Percentiles rank a stretch among this genome's conserved stretches.
Conservation (phyloP, 139 green algal species). For the Asterochloris erici region DNA sequence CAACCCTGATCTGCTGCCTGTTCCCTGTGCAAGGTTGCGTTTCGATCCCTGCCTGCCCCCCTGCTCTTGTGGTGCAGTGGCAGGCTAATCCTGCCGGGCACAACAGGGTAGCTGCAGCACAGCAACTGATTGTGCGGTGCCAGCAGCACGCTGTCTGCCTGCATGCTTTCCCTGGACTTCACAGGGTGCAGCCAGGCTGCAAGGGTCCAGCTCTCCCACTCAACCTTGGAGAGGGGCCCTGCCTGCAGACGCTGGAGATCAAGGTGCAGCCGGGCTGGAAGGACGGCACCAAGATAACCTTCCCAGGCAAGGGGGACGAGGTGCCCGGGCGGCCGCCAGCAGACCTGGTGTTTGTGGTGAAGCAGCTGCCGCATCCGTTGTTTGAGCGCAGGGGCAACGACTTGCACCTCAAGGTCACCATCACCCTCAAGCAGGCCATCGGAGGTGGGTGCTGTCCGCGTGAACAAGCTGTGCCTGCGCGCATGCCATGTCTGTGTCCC, state of each 20-base stretch:
- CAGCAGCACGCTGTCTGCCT: no score
- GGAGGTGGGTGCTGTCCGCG: no score
- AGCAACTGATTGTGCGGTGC: no score
- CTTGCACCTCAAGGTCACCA: constrained; percentile 16
- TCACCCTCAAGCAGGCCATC: constrained; percentile 43
- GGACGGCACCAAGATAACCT: constrained; percentile 87
- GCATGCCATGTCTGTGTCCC: no score
- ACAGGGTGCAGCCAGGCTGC: background rate
- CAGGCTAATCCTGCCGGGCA: no score
- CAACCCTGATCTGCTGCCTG: no score
- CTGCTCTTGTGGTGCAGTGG: no score
- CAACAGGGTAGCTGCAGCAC: no score
- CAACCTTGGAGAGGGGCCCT: background rate
- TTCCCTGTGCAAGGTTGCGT: no score
- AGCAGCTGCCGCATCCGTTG: constrained; percentile 78
- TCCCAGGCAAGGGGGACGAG: constrained; percentile 52
- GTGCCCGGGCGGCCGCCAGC: constrained; percentile 28
- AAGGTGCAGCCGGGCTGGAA: constrained; percentile 92
- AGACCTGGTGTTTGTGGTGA: constrained; percentile 29
- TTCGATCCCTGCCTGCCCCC: no score
- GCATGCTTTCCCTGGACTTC: no score
- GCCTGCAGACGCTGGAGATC: constrained; percentile 35
- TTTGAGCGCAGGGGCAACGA: constrained; percentile 84
- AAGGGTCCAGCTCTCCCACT: background rate
- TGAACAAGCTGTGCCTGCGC: no score